A percentile compares a stretch with the other conserved stretches of the same genome.
Evolutionary conservation across 306 rosid genomes (phyloP).

Genomic region (Rubus parviflorus): DNA sequence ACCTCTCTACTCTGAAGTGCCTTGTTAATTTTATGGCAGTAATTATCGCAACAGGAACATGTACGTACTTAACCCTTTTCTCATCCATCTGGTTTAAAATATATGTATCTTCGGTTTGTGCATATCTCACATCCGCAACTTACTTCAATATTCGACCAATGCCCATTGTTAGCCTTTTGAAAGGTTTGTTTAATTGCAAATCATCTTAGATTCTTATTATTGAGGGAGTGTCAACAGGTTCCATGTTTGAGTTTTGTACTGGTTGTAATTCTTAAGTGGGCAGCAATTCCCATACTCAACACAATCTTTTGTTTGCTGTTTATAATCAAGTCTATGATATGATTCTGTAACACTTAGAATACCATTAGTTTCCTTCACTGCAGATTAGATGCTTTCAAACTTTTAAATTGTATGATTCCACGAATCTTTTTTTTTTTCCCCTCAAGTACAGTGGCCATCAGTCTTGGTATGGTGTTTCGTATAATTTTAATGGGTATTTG

Average conservation of each 20-base stretch:
- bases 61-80: slow-evolving; percentile 42
- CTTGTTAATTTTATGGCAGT: slow-evolving; percentile 44
- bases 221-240: slow-evolving; percentile 1
- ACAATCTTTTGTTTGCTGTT: too few species aligned
- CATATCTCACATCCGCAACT: slow-evolving; percentile 60
- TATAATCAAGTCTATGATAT: too few species aligned
- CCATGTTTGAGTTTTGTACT: slow-evolving; percentile 12
- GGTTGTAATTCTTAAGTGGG: slow-evolving; percentile 24
- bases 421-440: background rate
- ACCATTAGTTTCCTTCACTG: background rate
- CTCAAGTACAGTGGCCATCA: background rate
- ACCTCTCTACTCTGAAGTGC: slow-evolving; percentile 49
- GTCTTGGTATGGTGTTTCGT: background rate
- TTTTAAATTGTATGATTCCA: background rate
- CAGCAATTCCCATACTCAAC: background rate
- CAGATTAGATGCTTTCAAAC: background rate
- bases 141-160: slow-evolving; percentile 54
- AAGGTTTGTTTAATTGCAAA: slow-evolving; percentile 21
- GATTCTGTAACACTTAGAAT: too few species aligned
- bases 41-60: slow-evolving; percentile 38
- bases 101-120: slow-evolving; percentile 51
- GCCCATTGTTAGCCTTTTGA: slow-evolving; percentile 45
- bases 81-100: slow-evolving; percentile 55
- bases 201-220: slow-evolving; percentile 20
- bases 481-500: background rate